Conservation (phyloP, 1,284 basidiomycete genomes). For the Ustilago vetiveriae region DNA sequence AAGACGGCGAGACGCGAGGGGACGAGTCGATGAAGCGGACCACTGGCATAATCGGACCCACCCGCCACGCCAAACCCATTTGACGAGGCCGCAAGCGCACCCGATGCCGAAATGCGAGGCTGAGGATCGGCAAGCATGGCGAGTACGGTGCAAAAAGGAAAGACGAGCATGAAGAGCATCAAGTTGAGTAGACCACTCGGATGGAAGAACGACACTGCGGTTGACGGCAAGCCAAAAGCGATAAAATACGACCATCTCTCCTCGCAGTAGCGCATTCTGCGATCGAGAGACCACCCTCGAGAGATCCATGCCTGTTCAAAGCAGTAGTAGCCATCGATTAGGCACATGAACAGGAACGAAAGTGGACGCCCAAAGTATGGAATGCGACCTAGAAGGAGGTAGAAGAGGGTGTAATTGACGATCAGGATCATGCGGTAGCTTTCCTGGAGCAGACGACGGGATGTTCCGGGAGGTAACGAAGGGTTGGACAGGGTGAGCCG, state of each 20-base stretch:
- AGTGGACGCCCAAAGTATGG: constrained; percentile 56
- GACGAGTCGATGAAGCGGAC: constrained; percentile 48
- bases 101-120: constrained; percentile 47
- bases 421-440: constrained; percentile 59
- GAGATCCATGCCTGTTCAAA: constrained; percentile 65
- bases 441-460: constrained; percentile 50
- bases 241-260: constrained; percentile 65
- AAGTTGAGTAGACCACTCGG: constrained; percentile 64
- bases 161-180: constrained; percentile 66
- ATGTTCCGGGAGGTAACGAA: constrained; percentile 41
- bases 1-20: constrained; percentile 64
- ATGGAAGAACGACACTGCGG: constrained; percentile 64
- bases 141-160: constrained; percentile 63
- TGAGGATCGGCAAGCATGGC: constrained; percentile 62
- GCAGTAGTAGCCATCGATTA: constrained; percentile 66
- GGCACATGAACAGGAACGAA: constrained; percentile 61
- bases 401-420: constrained; percentile 56
- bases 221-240: constrained; percentile 65
- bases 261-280: constrained; percentile 64
- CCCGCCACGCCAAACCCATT: constrained; percentile 12
- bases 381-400: constrained; percentile 48
- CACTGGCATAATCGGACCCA: constrained; percentile 21
- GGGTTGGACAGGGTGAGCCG: constrained; percentile 32
- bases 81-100: constrained; percentile 32
- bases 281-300: constrained; percentile 53